A percentile compares a stretch with the other conserved stretches of the same genome.
phyloP scores from a whole-genome alignment of 2,329 filamentous ascomycete genomes.

The Lanzia echinophila region DNA sequence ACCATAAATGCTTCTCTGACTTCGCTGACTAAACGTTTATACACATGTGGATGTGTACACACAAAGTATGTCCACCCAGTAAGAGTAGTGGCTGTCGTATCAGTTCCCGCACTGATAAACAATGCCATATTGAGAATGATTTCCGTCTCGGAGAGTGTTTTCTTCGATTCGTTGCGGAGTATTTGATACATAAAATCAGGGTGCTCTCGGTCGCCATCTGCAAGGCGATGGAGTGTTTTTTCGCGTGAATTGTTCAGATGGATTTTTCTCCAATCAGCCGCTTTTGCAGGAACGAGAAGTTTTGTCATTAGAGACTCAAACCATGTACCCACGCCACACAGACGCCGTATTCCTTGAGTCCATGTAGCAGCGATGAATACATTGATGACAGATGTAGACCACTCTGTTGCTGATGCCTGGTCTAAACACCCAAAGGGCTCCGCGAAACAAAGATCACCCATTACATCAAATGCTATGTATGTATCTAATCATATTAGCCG shows the following conservation, averaged over 20 bases:
- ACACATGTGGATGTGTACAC: constrained; percentile 25
- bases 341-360: constrained; percentile 2
- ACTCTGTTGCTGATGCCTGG: constrained; percentile 16
- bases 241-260: constrained; percentile 7
- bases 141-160: constrained; percentile 13
- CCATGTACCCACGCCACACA: constrained; percentile 3
- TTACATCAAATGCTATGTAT: constrained; percentile 33
- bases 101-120: constrained; percentile 12
- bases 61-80: constrained; percentile 21
- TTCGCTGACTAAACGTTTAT: constrained; percentile 33
- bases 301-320: constrained; percentile 2
- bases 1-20: constrained; percentile 33
- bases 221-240: constrained; percentile 4
- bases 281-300: constrained; percentile 3
- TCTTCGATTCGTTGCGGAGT: constrained; percentile 14
- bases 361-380: constrained; percentile 9
- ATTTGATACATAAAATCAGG: constrained; percentile 31
- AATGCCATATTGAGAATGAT: constrained; percentile 5
- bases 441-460: constrained; percentile 39
- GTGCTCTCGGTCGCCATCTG: constrained; percentile 20
- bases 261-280: constrained; percentile 3
- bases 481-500: neutral
- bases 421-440: constrained; percentile 33
- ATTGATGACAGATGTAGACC: constrained; percentile 8
- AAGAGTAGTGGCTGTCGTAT: constrained; percentile 14